Evolutionary conservation across 1,284 basidiomycete species (phyloP).

Genomic region (Flammula alnicola): DNA sequence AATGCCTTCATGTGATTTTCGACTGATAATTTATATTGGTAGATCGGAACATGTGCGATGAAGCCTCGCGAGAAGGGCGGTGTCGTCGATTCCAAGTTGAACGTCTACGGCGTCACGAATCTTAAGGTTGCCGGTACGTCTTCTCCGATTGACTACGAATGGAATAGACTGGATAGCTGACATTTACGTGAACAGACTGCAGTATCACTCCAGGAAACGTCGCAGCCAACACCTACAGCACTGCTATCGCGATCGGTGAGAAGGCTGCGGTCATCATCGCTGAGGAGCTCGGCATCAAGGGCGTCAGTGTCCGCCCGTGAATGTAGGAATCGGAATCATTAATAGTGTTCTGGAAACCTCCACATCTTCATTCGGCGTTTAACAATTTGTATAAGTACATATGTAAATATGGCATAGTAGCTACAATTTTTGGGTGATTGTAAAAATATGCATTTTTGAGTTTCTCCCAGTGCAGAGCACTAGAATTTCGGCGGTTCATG

Average conservation of each 20-base stretch:
- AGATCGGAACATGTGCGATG: conserved; percentile 74
- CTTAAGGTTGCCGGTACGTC: conserved; percentile 55
- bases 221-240: conserved; percentile 52
- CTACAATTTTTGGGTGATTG: too few species aligned
- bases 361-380: too few species aligned
- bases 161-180: background rate
- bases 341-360: background rate
- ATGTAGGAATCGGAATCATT: too few species aligned
- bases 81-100: conserved; percentile 63
- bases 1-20: background rate
- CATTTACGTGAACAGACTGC: conserved; percentile 10
- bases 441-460: too few species aligned
- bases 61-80: conserved; percentile 51
- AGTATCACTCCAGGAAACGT: conserved; percentile 23
- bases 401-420: too few species aligned
- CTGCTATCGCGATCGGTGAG: conserved; percentile 52
- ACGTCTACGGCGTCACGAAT: conserved; percentile 63
- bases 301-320: conserved; percentile 14
- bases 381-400: too few species aligned
- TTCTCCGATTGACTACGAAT: background rate
- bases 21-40: background rate
- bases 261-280: conserved; percentile 52
- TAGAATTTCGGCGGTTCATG: too few species aligned
- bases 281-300: conserved; percentile 43
- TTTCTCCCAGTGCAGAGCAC: too few species aligned